These are phyloP conservation scores for Leptodermis oblonga DNA, from an alignment of 257 asterid species.

Conservation along the genomic window DNA sequence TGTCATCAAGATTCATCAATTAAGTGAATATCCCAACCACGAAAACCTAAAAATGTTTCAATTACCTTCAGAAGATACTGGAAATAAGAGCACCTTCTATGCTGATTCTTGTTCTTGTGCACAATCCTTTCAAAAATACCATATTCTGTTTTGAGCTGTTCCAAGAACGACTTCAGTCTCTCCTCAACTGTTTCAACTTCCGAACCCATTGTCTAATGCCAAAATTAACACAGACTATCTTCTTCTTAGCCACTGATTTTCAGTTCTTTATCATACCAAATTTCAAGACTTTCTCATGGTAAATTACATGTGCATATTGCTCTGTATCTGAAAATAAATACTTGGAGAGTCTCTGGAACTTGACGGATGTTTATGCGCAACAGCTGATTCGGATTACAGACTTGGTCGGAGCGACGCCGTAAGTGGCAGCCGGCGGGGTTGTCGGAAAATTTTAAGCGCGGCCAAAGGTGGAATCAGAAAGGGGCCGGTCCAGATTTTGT, in stretches of 20 bases:
- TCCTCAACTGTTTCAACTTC: slow-evolving; percentile 50
- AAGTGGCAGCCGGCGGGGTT: background rate
- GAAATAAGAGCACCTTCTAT: slow-evolving; percentile 70
- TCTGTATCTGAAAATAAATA: no score
- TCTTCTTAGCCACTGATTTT: background rate
- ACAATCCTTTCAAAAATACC: slow-evolving; percentile 79
- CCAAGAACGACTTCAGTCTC: slow-evolving; percentile 58
- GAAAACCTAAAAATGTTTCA: background rate
- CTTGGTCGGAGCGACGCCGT: background rate
- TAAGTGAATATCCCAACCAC: background rate
- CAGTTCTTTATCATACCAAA: background rate
- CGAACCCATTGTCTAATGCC: slow-evolving; percentile 34
- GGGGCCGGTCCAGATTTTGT: background rate
- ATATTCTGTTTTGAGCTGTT: slow-evolving; percentile 63
- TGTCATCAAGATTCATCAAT: slow-evolving; percentile 17
- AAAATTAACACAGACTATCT: background rate
- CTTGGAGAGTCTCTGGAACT: background rate
- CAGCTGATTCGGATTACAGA: background rate
- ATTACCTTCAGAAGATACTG: slow-evolving; percentile 75
- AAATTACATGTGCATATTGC: no score
- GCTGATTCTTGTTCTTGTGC: slow-evolving; percentile 89
- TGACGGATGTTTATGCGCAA: no score
- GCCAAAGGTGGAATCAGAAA: no score
- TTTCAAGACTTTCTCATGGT: background rate
- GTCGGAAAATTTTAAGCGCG: background rate